Percentiles rank a stretch among this genome's conserved stretches.
phyloP scores from a whole-genome alignment of 169 alveolate species.

The Eimeria sp. region DNA sequence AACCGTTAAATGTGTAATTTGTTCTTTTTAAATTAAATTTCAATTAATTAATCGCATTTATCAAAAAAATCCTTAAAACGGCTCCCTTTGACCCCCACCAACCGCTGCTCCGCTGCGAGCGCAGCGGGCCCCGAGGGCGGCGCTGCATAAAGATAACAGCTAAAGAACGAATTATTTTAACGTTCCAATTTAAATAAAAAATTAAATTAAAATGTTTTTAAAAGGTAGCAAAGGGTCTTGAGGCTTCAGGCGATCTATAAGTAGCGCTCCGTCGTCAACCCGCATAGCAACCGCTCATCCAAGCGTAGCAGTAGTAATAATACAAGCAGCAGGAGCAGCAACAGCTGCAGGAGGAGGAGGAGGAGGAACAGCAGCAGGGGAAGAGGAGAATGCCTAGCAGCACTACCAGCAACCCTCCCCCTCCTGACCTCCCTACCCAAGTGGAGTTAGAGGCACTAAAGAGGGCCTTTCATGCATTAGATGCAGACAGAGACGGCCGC shows the following conservation, averaged over 20 bases:
- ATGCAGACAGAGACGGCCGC: slow-evolving; percentile 81
- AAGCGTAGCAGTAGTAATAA: background rate
- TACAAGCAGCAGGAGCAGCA: too few relatives aligned
- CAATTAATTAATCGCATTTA: slow-evolving; percentile 4
- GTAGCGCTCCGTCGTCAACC: background rate
- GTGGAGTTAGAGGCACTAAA: slow-evolving; percentile 86
- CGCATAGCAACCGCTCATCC: background rate
- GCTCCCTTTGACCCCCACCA: background rate
- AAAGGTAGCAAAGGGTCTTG: background rate
- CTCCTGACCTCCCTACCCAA: slow-evolving; percentile 72
- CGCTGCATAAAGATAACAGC: background rate
- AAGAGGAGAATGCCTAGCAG: slow-evolving; percentile 22
- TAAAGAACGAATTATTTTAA: background rate
- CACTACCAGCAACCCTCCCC: slow-evolving; percentile 47
- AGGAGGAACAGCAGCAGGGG: background rate
- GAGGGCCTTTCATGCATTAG: slow-evolving; percentile 84
- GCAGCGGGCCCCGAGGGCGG: background rate
- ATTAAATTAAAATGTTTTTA: background rate
- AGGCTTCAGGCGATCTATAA: background rate
- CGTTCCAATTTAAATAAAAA: background rate
- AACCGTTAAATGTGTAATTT: background rate
- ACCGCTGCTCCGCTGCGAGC: background rate
- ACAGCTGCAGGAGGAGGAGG: background rate
- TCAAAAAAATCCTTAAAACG: background rate
- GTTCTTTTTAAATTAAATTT: background rate